A percentile compares a stretch with the other conserved stretches of the same genome.
These are phyloP conservation scores for Periconia sp. DNA, from an alignment of 2,329 filamentous ascomycete genomes.

Conservation along the genomic window DNA sequence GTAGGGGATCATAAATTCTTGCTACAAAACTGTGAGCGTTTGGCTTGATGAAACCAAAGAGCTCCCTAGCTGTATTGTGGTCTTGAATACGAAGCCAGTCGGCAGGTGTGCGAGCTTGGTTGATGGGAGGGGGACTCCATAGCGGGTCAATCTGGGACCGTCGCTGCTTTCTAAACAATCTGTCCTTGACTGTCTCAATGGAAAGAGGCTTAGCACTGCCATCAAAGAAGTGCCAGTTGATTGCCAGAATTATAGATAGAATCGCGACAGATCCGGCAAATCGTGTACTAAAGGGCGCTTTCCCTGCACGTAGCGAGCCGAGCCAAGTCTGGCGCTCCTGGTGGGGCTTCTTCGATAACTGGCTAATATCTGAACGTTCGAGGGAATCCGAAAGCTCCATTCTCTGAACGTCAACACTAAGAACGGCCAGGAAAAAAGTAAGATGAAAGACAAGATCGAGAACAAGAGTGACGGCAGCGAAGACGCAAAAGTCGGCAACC, in stretches of 20 bases:
- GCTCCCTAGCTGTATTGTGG: conserved; percentile 76
- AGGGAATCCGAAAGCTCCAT: conserved; percentile 78
- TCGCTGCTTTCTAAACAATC: conserved; percentile 28
- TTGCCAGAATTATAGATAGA: conserved; percentile 72
- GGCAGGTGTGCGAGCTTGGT: conserved; percentile 76
- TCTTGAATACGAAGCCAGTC: conserved; percentile 81
- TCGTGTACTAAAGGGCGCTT: conserved; percentile 71
- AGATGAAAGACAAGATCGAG: conserved; percentile 81
- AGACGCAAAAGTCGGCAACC: conserved; percentile 76
- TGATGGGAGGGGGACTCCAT: conserved; percentile 62
- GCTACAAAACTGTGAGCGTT: conserved; percentile 74
- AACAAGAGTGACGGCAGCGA: conserved; percentile 74
- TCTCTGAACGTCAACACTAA: conserved; percentile 79
- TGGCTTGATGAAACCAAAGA: conserved; percentile 78
- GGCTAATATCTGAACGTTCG: conserved; percentile 48
- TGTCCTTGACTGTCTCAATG: conserved; percentile 23
- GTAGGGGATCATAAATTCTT: conserved; percentile 74
- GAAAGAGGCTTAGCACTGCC: conserved; percentile 53
- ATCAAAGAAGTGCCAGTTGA: conserved; percentile 80
- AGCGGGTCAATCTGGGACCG: conserved; percentile 15
- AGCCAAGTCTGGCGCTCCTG: conserved; percentile 61
- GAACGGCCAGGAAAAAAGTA: conserved; percentile 79
- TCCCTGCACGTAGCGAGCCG: conserved; percentile 67
- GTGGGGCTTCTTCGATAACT: conserved; percentile 54
- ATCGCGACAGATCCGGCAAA: conserved; percentile 77